These are phyloP conservation scores for Gymnopilus dilepis DNA, from an alignment of 768 basidiomycete genomes.

Conservation along the genomic window DNA sequence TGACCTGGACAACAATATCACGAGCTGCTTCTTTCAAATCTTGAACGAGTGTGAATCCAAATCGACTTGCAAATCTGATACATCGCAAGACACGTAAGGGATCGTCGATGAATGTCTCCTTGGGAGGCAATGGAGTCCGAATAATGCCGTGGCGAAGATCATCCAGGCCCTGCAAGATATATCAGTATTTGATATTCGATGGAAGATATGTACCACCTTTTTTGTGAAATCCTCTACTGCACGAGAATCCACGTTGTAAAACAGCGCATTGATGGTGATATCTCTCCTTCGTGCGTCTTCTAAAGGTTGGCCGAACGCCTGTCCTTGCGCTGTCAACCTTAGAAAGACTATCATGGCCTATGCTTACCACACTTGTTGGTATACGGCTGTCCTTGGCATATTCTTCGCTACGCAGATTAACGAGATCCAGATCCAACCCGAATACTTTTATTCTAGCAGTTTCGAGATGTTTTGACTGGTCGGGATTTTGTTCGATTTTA, in stretches of 20 bases:
- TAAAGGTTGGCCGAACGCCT: conserved; percentile 91
- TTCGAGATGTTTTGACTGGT: conserved; percentile 97
- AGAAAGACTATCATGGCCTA: background rate
- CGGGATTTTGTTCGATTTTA: conserved; percentile 92
- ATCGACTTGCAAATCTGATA: conserved; percentile 89
- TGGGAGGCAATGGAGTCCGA: conserved; percentile 86
- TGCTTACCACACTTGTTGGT: conserved; percentile 81
- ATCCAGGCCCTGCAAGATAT: conserved; percentile 68
- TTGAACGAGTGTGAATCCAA: conserved; percentile 78
- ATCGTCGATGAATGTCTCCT: conserved; percentile 92
- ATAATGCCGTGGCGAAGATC: conserved; percentile 82
- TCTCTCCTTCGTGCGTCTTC: conserved; percentile 93
- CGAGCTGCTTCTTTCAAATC: conserved; percentile 68
- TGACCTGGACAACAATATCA: conserved; percentile 68
- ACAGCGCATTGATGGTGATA: conserved; percentile 93
- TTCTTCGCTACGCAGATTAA: conserved; percentile 91
- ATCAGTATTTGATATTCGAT: conserved; percentile 12
- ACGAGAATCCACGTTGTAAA: conserved; percentile 92
- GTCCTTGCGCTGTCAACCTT: background rate
- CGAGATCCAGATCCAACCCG: conserved; percentile 88
- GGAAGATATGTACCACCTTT: conserved; percentile 50
- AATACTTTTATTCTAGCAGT: conserved; percentile 86
- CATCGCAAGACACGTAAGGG: conserved; percentile 92
- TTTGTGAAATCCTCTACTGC: conserved; percentile 86
- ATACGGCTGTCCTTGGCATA: conserved; percentile 90